Percentiles rank a stretch among this genome's conserved stretches.
Evolutionary conservation across 257 asterid genomes (phyloP).

Genomic region (Euphrasia confusa): DNA sequence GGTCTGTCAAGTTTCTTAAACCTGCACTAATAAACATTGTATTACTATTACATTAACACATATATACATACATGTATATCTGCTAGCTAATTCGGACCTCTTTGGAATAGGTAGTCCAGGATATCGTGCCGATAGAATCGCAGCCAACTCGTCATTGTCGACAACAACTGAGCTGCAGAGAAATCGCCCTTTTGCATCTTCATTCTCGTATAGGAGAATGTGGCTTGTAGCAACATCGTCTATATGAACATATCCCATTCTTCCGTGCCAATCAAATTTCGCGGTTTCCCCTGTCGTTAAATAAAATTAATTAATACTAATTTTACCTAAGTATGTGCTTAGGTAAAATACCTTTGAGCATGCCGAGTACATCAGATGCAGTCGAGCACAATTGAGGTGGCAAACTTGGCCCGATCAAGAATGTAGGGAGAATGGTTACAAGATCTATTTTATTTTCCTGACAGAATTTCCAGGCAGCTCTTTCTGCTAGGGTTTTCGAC

Average conservation of each 20-base stretch:
- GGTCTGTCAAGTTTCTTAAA: conserved; percentile 56
- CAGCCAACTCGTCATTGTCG: conserved; percentile 49
- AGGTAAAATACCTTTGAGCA: conserved; percentile 52
- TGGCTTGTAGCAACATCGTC: conserved; percentile 85
- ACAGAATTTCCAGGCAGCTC: conserved; percentile 87
- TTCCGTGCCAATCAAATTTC: conserved; percentile 70
- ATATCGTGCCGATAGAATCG: conserved; percentile 49
- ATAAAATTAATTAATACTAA: no score
- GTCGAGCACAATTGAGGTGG: conserved; percentile 61
- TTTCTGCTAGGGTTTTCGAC: conserved; percentile 87
- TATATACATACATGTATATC: no score
- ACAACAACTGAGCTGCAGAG: conserved; percentile 65
- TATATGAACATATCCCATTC: conserved; percentile 93
- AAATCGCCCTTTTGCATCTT: conserved; percentile 60
- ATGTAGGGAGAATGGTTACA: conserved; percentile 67
- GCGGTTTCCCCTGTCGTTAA: conserved; percentile 49
- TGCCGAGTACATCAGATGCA: conserved; percentile 72
- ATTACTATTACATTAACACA: no score
- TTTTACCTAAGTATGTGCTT: no score
- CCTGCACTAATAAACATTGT: conserved; percentile 27
- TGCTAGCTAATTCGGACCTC: conserved; percentile 28
- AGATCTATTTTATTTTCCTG: conserved; percentile 51
- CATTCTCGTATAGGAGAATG: conserved; percentile 57
- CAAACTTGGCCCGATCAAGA: conserved; percentile 75
- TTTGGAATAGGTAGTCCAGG: conserved; percentile 64